Evolutionary conservation across 2,329 filamentous ascomycete species (phyloP).

Genomic region (Aspergillus ochraceus): DNA sequence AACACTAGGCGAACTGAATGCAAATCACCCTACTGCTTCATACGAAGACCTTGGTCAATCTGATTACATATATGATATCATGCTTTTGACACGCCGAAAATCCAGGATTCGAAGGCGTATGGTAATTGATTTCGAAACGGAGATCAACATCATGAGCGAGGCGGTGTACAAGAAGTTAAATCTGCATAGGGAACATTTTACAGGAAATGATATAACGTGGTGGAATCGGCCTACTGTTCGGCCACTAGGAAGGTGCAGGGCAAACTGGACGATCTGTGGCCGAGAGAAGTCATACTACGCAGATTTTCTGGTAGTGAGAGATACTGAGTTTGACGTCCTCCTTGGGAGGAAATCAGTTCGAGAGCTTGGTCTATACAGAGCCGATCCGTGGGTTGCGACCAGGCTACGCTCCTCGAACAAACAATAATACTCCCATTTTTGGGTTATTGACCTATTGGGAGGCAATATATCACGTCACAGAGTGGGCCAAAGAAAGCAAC

Average conservation of each 20-base stretch:
- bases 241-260: background rate
- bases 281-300: background rate
- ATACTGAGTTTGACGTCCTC: slow-evolving; percentile 1
- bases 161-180: background rate
- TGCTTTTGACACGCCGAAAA: background rate
- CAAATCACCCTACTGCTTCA: background rate
- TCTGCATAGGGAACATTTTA: background rate
- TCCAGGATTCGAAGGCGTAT: background rate
- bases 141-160: slow-evolving; percentile 1
- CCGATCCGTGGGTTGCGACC: background rate
- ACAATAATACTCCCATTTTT: too few species aligned
- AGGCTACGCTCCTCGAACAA: background rate
- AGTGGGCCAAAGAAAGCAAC: too few species aligned
- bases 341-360: background rate
- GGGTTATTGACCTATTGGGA: too few species aligned
- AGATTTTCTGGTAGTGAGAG: background rate
- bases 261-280: background rate
- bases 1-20: background rate
- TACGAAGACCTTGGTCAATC: background rate
- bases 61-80: slow-evolving; percentile 5
- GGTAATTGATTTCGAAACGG: slow-evolving; percentile 3
- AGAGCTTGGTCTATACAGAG: background rate
- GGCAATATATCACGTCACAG: too few species aligned
- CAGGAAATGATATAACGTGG: background rate
- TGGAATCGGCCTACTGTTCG: background rate